phyloP scores from a whole-genome alignment of 441 rosid species.

The Lepidium campestre region DNA sequence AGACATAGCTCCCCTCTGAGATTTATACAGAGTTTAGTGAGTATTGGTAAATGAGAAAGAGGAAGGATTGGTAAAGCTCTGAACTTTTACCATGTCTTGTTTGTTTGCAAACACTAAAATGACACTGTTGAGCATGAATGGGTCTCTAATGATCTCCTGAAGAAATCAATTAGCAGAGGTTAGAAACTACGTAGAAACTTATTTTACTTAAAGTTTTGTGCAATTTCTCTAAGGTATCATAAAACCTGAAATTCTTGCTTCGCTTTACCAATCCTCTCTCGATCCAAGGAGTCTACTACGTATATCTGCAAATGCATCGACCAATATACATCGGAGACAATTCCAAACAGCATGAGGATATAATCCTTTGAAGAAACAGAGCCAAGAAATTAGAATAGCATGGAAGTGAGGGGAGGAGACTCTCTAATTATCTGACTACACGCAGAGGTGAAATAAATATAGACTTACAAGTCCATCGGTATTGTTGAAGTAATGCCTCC shows the following conservation, averaged over 20 bases:
- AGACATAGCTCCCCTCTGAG: constrained; percentile 93
- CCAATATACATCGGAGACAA: not conserved
- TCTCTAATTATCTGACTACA: not conserved
- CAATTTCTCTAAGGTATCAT: not conserved
- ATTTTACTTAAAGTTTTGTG: not conserved
- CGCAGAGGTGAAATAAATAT: not conserved
- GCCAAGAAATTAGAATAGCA: not conserved
- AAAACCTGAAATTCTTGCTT: constrained; percentile 89
- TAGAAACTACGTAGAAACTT: constrained; percentile 20
- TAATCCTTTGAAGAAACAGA: not conserved
- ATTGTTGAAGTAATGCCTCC: constrained; percentile 98
- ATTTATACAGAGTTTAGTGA: not conserved
- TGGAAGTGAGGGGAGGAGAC: not conserved
- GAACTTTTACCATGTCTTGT: constrained; percentile 85
- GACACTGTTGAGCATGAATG: constrained; percentile 91
- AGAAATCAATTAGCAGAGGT: constrained; percentile 8
- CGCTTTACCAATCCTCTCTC: constrained; percentile 93
- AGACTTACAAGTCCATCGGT: constrained; percentile 87
- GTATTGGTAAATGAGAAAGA: not conserved
- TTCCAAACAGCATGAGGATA: not conserved
- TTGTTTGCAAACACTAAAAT: constrained; percentile 97
- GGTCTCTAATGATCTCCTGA: constrained; percentile 93
- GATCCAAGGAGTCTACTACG: constrained; percentile 96
- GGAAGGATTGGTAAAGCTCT: not conserved
- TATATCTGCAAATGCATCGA: constrained; percentile 54